phyloP scores from a whole-genome alignment of 352 stramenopile genomes.

The Pythium aquatile region DNA sequence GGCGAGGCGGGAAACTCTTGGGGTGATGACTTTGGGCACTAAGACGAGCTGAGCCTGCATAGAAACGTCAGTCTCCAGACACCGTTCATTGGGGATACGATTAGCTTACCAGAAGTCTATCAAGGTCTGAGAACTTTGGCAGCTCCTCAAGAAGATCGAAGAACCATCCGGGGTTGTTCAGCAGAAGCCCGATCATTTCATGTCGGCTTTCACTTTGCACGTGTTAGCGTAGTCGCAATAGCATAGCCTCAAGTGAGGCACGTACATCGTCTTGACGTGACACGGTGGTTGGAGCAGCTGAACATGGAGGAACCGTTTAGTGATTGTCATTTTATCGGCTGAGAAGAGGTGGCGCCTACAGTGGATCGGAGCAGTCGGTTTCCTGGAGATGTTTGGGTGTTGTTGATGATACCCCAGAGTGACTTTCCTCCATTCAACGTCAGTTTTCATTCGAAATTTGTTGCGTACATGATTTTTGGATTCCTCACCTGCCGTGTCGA shows the following conservation, averaged over 20 bases:
- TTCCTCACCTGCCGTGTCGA: slow-evolving; percentile 49
- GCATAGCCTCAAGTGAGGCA: too few relatives aligned
- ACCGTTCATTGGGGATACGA: not conserved
- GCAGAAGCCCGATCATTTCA: slow-evolving; percentile 65
- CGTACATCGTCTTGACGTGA: slow-evolving; percentile 81
- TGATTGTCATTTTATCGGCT: not conserved
- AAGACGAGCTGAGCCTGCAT: slow-evolving; percentile 70
- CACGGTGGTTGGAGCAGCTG: slow-evolving; percentile 63
- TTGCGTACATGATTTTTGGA: not conserved
- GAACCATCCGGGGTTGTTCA: slow-evolving; percentile 80
- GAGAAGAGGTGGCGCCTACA: slow-evolving; percentile 28
- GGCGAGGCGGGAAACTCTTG: slow-evolving; percentile 58
- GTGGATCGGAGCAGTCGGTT: slow-evolving; percentile 76
- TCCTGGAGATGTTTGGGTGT: slow-evolving; percentile 71
- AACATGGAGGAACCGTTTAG: slow-evolving; percentile 1
- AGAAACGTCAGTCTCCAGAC: not conserved
- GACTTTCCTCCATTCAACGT: slow-evolving; percentile 38
- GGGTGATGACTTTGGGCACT: slow-evolving; percentile 74
- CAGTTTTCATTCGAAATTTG: not conserved
- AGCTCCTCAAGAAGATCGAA: slow-evolving; percentile 81
- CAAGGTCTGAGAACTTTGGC: slow-evolving; percentile 66
- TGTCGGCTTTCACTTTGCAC: slow-evolving; percentile 54
- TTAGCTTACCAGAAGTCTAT: slow-evolving; percentile 59
- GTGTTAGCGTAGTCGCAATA: not conserved
- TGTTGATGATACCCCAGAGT: slow-evolving; percentile 75